Evolutionary conservation across 371 early-diverging fungal genomes (phyloP), one percentile per base, ranked within the genome.

Genomic region (Syncephalastrum sp.): DNA sequence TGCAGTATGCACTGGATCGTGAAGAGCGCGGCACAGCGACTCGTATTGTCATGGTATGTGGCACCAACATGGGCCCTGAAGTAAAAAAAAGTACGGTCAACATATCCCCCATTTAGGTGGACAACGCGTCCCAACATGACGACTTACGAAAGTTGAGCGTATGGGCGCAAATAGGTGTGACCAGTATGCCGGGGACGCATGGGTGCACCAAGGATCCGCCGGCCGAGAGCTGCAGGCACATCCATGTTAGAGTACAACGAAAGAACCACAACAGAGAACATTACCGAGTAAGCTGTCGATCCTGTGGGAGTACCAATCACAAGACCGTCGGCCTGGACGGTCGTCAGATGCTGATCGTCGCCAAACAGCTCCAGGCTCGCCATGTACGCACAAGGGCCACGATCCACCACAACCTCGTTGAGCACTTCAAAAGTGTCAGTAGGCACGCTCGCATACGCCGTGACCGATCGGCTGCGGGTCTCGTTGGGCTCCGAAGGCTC

Each of bases 111-210:
- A 21, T 27, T 3, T 27, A 27, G 27, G 27, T 33, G 0, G 0
- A 10, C 12, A 33, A 33, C 8, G 6, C 12, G 38, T 33, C 12
- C 29, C 38, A 33, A 5, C 38, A 33, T 5, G 38, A 33, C 2
- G 10, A 33, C 38, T 33, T 33, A 33, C 38, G 80, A 78, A 95
- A 96, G 33, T 91, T 91, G 12, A 96, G 77, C 6, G 96, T 92
- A 68, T 95, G 96, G 3, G 98, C 91, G 65, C 97, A 97, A 52
- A 96, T 92, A 0, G 97, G 98, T 1, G 98, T 94, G 4, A 97
- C 86, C 17, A 95, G 71, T 13, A 94, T 87, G 4, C 94, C 88
- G 8, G 89, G 90, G 46, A 96, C 91, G 54, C 89, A 90, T 0
- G 98, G 98, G 69, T 97, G 98, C 21, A 92, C 89, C 44, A 96